Evolutionary conservation across 2,329 filamentous ascomycete genomes (phyloP), one percentile per base, ranked within the genome.

Genomic region (Graphium sp.): DNA sequence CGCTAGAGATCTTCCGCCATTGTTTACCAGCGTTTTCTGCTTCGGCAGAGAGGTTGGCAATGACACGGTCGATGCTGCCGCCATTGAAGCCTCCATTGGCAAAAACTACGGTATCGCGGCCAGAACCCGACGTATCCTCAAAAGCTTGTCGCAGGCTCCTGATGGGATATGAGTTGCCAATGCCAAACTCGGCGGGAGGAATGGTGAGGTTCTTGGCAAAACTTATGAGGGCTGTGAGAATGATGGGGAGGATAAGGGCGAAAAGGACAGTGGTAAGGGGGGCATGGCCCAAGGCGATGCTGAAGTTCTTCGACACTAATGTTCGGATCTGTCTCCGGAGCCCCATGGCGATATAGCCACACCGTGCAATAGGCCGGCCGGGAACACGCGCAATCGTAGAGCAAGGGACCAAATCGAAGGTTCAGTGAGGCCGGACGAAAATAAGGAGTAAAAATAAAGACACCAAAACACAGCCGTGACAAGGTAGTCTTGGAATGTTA

Each of bases 171-270:
- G 70, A 49, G 0, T 59, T 46, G 24, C 74, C 78, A 37, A 93
- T 72, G 24, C 85, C 85, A 42, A 66, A 92, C 4, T 63, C 55
- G 1, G 78, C 76, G 2, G 80, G 76, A 1, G 82, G 76, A 4
- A 85, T 67, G 42, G 92, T 87, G 36, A 93, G 68, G 46, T 85
- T 85, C 39, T 80, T 75, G 11, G 82, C 76, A 47, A 78, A 87
- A 30, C 58, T 66, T 34, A 77, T 60, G 40, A 76, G 71, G 14
- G 62, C 51, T 22, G 66, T 60, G 29, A 77, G 50, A 24, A 64
- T 43, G 18, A 76, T 49, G 3, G 73, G 73, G 2, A 76, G 53
- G 13, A 75, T 22, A 28, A 77, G 60, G 5, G 69, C 64, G 40
- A 69, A 66, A 35, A 70, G 50, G 24, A 61, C 33, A 3, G 68